These are phyloP conservation scores for Lotus japonicus DNA, from an alignment of 306 rosid species.

Conservation along the genomic window DNA sequence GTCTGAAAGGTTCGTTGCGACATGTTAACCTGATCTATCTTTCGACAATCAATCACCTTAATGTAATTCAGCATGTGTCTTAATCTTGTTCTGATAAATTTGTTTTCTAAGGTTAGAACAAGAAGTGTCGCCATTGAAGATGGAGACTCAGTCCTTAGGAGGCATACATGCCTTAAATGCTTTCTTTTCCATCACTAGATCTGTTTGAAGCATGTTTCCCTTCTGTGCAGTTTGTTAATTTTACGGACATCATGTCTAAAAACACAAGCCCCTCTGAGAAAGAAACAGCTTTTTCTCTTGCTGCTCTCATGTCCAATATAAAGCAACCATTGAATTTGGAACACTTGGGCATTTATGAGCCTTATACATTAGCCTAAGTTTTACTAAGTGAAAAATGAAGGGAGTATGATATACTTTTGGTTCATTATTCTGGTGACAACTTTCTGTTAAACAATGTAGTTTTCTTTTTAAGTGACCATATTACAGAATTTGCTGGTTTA, in stretches of 20 bases:
- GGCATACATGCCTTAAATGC: neutral
- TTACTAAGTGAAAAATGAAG: neutral
- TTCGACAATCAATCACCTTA: no score
- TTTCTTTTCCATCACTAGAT: neutral
- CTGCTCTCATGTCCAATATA: slow-evolving; percentile 95
- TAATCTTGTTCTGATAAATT: no score
- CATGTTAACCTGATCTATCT: no score
- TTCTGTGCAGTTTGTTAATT: slow-evolving; percentile 71
- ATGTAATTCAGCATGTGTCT: no score
- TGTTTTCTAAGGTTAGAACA: no score
- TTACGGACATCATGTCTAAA: slow-evolving; percentile 57
- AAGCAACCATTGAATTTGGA: slow-evolving; percentile 56
- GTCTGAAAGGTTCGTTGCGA: no score
- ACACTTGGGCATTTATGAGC: slow-evolving; percentile 52
- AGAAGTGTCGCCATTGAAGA: no score
- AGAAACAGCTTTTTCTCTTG: slow-evolving; percentile 84
- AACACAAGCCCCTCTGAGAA: slow-evolving; percentile 34
- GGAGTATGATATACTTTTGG: neutral
- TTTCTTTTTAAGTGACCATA: neutral
- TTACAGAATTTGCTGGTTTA: neutral
- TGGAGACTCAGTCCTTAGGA: no score
- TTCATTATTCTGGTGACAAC: neutral
- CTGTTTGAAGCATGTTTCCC: neutral
- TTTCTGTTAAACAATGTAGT: neutral
- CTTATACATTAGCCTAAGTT: neutral